Evolutionary conservation across 305 asterid genomes (phyloP), one percentile per base, ranked within the genome.

Genomic region (Fraxinus baroniana): DNA sequence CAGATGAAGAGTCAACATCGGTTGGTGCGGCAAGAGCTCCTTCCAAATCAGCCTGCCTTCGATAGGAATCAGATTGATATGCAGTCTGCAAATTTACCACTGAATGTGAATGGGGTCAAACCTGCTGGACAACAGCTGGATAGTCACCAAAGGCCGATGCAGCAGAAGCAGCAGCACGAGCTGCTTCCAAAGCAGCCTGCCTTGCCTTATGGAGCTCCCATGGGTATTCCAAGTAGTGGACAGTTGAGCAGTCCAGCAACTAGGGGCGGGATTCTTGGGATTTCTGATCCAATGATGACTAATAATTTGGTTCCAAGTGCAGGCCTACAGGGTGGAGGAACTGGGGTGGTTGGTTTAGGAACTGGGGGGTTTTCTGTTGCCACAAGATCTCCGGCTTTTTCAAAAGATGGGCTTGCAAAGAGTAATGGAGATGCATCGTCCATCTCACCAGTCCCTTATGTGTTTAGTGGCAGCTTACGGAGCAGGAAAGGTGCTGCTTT

Each of bases 381-480:
- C 22, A 52, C 87, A 5, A 90, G 86, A 35, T 91, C 99, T 66
- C 98, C 99, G 2, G 87, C 92, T 80, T 93, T 89, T 84, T 90
- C 97, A 64, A 89, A 97, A 1, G 98, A 90, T 44, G 97, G 94
- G 82, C 86, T 92, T 30, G 89, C 85, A 5, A 93, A 91, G 87
- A 91, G 93, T 81, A 94, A 91, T 76, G 98, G 94, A 22, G 98
- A 93, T 79, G 83, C 85, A 7, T 86, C 98, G 80, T 90, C 96
- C 2, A 91, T 92, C 30, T 89, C 97, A 0, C 98, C 99, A 4
- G 86, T 90, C 68, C 98, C 99, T 24, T 93, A 90, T 57, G 88
- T 86, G 79, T 92, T 94, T 74, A 92, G 86, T 80, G 94, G 97
- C 71, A 88, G 95, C 80, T 24, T 91, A 82, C 84, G 98, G 84